Conservation (phyloP, 2,329 filamentous ascomycete species). For the Penicillium expansum region DNA sequence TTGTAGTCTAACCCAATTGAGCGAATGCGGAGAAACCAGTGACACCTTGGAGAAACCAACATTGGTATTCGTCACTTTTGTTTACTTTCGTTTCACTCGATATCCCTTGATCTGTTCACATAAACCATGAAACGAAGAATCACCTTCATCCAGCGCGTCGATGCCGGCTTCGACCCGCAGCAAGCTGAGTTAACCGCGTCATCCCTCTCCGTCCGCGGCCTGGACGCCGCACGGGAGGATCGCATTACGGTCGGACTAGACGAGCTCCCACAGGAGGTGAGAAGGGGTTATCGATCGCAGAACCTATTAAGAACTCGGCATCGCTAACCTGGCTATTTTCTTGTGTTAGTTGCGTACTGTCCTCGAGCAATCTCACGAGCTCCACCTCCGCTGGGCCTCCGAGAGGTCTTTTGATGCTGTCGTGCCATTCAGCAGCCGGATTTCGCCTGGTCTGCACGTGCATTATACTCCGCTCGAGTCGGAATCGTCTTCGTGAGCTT, state of each 20-base stretch:
- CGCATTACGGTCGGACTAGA: constrained; percentile 69
- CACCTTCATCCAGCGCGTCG: constrained; percentile 71
- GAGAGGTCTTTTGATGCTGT: constrained; percentile 56
- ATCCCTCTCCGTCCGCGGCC: constrained; percentile 55
- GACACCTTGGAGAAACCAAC: constrained; percentile 14
- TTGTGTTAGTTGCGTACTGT: constrained; percentile 55
- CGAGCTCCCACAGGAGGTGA: constrained; percentile 68
- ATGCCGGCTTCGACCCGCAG: constrained; percentile 62
- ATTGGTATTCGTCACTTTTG: neutral
- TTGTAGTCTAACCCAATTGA: constrained; percentile 18
- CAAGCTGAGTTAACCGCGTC: constrained; percentile 58
- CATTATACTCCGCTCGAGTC: constrained; percentile 63
- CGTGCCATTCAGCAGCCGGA: constrained; percentile 69
- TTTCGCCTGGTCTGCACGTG: constrained; percentile 78
- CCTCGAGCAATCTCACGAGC: constrained; percentile 63
- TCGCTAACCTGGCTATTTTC: neutral
- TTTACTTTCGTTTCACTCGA: neutral
- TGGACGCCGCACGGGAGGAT: constrained; percentile 73
- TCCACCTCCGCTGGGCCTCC: constrained; percentile 79
- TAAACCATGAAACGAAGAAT: constrained; percentile 50
- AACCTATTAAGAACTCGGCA: neutral
- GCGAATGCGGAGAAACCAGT: constrained; percentile 22
- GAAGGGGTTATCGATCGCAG: neutral
- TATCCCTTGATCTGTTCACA: neutral
- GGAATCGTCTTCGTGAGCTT: constrained; percentile 36